These are phyloP conservation scores for Colletotrichum kahawae DNA, from an alignment of 2,329 filamentous ascomycete genomes.

Conservation along the genomic window DNA sequence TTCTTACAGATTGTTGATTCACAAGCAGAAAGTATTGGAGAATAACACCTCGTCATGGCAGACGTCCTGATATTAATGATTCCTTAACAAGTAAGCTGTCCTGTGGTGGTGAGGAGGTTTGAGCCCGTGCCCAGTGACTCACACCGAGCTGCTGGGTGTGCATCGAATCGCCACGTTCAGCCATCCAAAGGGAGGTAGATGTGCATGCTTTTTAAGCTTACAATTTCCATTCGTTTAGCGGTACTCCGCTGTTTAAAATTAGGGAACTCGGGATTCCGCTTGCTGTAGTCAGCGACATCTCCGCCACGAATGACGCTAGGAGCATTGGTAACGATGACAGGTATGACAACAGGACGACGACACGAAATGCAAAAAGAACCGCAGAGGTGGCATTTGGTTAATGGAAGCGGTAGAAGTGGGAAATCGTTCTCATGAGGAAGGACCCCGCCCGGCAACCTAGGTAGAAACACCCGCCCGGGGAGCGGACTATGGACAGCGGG, in stretches of 20 bases:
- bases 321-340: not conserved
- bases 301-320: not conserved
- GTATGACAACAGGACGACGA: accelerated
- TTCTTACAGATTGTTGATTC: not conserved
- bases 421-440: no score
- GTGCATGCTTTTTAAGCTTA: no score
- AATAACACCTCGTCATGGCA: no score
- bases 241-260: not conserved
- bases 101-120: not conserved
- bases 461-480: no score
- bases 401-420: no score
- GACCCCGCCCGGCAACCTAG: no score
- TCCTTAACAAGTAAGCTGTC: not conserved
- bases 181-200: no score
- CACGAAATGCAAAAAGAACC: no score
- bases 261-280: not conserved
- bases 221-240: no score
- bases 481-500: no score
- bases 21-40: not conserved
- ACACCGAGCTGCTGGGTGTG: not conserved
- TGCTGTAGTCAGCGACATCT: not conserved
- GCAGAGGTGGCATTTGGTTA: no score
- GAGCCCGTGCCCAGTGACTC: not conserved
- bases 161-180: not conserved
- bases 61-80: not conserved